phyloP scores from a whole-genome alignment of 2,329 filamentous ascomycete genomes.

The Pyricularia sp. region DNA sequence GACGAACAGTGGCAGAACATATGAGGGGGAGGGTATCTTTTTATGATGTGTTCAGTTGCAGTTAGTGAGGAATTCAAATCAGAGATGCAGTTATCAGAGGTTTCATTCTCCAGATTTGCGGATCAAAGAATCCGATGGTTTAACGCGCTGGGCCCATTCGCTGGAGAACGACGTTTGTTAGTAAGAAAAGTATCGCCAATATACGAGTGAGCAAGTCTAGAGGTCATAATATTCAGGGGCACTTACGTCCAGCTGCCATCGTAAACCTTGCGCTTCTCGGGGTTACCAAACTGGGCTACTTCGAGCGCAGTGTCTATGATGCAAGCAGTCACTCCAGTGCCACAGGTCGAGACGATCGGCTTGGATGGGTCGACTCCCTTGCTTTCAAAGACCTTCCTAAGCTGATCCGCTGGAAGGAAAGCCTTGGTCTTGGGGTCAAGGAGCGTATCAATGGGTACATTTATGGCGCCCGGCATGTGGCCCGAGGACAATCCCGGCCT shows the following conservation, averaged over 20 bases:
- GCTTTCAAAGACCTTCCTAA: slow-evolving; percentile 67
- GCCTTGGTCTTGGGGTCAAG: slow-evolving; percentile 78
- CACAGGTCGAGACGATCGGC: slow-evolving; percentile 81
- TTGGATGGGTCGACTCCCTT: slow-evolving; percentile 71
- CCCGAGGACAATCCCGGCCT: slow-evolving; percentile 78
- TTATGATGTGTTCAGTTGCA: background rate
- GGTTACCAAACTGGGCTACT: slow-evolving; percentile 63
- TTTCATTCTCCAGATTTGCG: slow-evolving; percentile 2
- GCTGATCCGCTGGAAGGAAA: slow-evolving; percentile 60
- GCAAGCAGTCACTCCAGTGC: slow-evolving; percentile 88
- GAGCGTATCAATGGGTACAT: slow-evolving; percentile 68
- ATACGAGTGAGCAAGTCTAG: slow-evolving; percentile 3
- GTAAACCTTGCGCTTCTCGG: slow-evolving; percentile 66
- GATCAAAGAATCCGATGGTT: slow-evolving; percentile 5
- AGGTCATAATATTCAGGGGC: background rate
- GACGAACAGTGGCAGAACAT: background rate
- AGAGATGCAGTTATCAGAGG: background rate
- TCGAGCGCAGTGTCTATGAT: slow-evolving; percentile 81
- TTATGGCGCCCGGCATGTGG: slow-evolving; percentile 84
- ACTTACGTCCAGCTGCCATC: slow-evolving; percentile 98
- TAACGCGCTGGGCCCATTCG: slow-evolving; percentile 6
- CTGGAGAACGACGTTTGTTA: slow-evolving; percentile 4
- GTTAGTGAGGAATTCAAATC: background rate
- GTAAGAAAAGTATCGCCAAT: slow-evolving; percentile 4
- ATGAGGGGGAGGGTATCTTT: background rate